These are phyloP conservation scores for Porcisia deanei DNA, from an alignment of 208 protist species.

Conservation along the genomic window DNA sequence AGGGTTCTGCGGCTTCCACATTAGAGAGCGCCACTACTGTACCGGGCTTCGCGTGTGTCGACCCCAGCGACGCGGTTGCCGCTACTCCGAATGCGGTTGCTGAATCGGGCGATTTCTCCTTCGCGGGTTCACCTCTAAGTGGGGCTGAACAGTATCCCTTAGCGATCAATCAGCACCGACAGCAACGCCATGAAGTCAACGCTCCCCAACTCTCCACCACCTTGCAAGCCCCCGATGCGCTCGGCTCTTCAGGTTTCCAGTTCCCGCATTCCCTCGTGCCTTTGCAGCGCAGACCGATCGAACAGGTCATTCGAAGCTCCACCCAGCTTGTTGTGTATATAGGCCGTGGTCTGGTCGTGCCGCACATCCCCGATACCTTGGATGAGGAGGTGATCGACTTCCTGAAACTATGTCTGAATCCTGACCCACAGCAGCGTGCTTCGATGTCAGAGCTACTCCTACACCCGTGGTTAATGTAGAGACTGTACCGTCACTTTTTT, in stretches of 20 bases:
- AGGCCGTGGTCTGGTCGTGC: constrained; percentile 34
- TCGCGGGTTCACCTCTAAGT: background rate
- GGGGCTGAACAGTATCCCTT: background rate
- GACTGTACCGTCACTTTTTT: background rate
- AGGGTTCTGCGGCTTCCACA: background rate
- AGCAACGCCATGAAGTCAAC: background rate
- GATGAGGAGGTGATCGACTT: constrained; percentile 49
- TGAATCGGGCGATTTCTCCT: background rate
- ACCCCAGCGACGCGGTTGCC: background rate
- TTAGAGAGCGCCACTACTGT: background rate
- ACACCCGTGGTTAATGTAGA: constrained; percentile 57
- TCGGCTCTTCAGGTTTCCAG: background rate
- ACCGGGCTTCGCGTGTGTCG: background rate
- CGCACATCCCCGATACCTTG: constrained; percentile 44
- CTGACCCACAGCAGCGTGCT: constrained; percentile 41
- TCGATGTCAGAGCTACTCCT: constrained; percentile 41
- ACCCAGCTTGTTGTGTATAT: constrained; percentile 40
- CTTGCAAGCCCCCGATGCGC: background rate
- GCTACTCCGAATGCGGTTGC: background rate
- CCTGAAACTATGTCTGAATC: constrained; percentile 38
- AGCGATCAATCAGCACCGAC: background rate
- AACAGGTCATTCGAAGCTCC: constrained; percentile 34
- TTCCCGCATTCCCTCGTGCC: background rate
- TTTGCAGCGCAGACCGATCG: constrained; percentile 11
- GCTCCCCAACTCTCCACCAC: background rate